These are phyloP conservation scores for Solanum paucissectum DNA, from an alignment of 257 asterid genomes.

Conservation along the genomic window DNA sequence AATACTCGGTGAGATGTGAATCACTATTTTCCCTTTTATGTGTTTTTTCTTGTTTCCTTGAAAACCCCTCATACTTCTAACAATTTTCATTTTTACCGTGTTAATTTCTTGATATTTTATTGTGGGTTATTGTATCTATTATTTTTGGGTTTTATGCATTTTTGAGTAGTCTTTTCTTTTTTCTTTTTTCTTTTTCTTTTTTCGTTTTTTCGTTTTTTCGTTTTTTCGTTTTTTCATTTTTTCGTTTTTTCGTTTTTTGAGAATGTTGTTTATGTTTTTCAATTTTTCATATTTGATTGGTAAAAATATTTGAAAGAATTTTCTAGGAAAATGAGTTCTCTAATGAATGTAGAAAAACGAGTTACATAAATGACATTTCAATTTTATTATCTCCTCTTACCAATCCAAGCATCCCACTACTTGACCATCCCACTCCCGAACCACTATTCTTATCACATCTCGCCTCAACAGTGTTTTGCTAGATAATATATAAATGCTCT, in stretches of 20 bases:
- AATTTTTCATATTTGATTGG: not conserved
- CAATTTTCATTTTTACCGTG: not conserved
- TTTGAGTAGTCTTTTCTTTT: not conserved
- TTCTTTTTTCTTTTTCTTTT: too few relatives aligned
- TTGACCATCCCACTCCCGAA: not conserved
- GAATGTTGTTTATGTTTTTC: not conserved
- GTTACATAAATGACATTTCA: not conserved
- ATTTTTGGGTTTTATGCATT: not conserved
- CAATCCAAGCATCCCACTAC: not conserved
- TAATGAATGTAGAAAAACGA: not conserved
- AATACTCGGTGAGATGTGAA: conserved; percentile 31
- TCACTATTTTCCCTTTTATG: conserved; percentile 12
- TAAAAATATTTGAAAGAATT: too few relatives aligned
- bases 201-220: too few relatives aligned
- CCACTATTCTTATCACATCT: not conserved
- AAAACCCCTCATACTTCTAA: not conserved
- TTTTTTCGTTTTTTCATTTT: too few relatives aligned
- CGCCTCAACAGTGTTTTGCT: too few relatives aligned
- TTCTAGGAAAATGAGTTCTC: not conserved
- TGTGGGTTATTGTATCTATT: not conserved
- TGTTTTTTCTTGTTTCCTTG: not conserved
- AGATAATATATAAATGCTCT: too few relatives aligned
- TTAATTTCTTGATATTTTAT: not conserved
- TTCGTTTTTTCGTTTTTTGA: too few relatives aligned
- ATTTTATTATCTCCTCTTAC: not conserved